A percentile compares a stretch with the other conserved stretches of the same genome.
phyloP scores from a whole-genome alignment of 2,329 filamentous ascomycete species.

The Cryphonectria radicalis region DNA sequence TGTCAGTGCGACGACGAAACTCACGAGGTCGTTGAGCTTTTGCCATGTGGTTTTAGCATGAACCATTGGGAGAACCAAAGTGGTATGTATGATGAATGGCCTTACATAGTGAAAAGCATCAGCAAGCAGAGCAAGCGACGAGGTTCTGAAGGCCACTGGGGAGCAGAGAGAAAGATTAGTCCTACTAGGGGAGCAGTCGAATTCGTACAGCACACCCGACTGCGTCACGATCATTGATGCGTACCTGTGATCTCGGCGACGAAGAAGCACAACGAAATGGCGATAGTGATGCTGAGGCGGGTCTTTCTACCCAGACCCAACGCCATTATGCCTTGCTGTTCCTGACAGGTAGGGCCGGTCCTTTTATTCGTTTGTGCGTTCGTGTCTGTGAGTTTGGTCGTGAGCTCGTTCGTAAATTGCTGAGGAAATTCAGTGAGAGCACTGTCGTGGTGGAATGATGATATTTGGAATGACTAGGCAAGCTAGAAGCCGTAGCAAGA shows the following conservation, averaged over 20 bases:
- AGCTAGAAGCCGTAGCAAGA: neutral
- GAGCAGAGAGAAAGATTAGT: conserved; percentile 3
- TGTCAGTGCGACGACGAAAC: conserved; percentile 68
- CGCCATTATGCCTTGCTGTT: conserved; percentile 38
- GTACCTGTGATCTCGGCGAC: conserved; percentile 54
- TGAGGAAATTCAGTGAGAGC: neutral
- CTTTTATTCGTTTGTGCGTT: neutral
- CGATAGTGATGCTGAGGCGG: conserved; percentile 52
- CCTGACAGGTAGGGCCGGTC: neutral
- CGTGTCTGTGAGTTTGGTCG: no score
- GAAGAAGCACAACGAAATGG: conserved; percentile 56
- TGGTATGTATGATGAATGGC: conserved; percentile 14
- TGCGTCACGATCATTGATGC: conserved; percentile 24
- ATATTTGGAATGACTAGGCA: neutral
- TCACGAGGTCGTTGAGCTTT: conserved; percentile 72
- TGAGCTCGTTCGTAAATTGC: neutral
- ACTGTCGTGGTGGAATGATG: neutral
- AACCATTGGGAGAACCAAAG: no score
- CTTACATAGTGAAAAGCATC: conserved; percentile 80
- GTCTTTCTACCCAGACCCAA: conserved; percentile 47
- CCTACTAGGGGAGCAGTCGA: neutral
- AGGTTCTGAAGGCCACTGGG: conserved; percentile 69
- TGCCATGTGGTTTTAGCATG: neutral
- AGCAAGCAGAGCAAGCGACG: conserved; percentile 72
- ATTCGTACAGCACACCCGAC: no score